Evolutionary conservation across 75 land plant species (phyloP), one percentile per base, ranked within the genome.

Genomic region (Picea sitchensis): DNA sequence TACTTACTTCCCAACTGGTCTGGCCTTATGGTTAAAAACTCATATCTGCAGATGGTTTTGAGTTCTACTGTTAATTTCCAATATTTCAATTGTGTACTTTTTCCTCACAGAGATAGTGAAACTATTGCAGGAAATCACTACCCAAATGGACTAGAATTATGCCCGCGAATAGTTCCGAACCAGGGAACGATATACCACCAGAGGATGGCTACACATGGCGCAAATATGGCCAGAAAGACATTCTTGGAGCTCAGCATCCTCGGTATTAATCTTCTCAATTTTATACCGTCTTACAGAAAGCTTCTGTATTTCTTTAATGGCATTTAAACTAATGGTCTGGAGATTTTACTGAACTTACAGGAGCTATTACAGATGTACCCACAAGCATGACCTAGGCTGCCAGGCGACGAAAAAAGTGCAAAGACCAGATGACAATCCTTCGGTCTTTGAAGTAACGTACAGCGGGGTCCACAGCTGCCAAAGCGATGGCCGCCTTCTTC

Each of bases 281-380:
- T 30, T 58, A 23, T 1, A 44, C 23, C 8, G 11, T 36, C 44
- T 69, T 17, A 7, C 20, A 9, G 44, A 32, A 71, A 8, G 41
- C 36, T 18, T 20, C n/a, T 67, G 17, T 67, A 71, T 9, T 18
- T 11, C 54, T n/a, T 8, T 2, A 20, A 21, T 20, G 56, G 47
- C 73, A 7, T 18, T 17, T 41, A 18, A 8, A 20, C 41, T 15
- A 41, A 69, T 41, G 44, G 73, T 41, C 4, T 71, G 36, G 44
- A 41, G n/a, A 41, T n/a, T 44, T 9, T 4, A 41, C 2, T 38
- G 74, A 41, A 41, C 26, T 58, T 59, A 65, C 88, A 87, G 88
- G 61, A 87, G 84, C 84, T 87, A 87, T 62, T 87, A 77, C 77
- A 57, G 89, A 32, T 87, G 89, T 67, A 87, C 88, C 20, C 88